Percentiles rank a stretch among this genome's conserved stretches.
phyloP scores from a whole-genome alignment of 192 early-diverging fungal species.

The Podila minutissima region DNA sequence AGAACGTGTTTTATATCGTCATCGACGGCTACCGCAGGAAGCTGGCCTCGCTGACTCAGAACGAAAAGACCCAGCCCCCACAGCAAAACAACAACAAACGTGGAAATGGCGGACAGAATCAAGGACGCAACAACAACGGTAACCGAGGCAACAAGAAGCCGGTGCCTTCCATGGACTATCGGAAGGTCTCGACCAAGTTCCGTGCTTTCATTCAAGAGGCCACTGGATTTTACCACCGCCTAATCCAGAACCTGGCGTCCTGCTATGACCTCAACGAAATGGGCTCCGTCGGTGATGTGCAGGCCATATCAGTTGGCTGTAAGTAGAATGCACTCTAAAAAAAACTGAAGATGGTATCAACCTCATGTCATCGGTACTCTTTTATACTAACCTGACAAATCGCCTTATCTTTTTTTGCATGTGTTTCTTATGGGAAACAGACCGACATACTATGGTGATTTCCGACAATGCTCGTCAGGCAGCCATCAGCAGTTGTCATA shows the following conservation, averaged over 20 bases:
- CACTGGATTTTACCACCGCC: conserved; percentile 61
- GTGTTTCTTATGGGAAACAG: neutral
- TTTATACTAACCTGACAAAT: neutral
- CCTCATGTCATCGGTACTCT: neutral
- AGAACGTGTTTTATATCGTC: conserved; percentile 60
- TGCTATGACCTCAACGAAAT: conserved; percentile 55
- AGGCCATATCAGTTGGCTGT: conserved; percentile 43
- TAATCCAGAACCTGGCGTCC: conserved; percentile 54
- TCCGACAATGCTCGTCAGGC: conserved; percentile 37
- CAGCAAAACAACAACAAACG: conserved; percentile 6
- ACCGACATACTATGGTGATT: conserved; percentile 27
- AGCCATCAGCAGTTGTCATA: conserved; percentile 58
- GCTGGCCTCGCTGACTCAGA: conserved; percentile 37
- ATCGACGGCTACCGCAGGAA: conserved; percentile 60
- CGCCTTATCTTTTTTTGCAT: neutral
- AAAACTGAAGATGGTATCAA: too few species aligned
- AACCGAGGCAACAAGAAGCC: conserved; percentile 31
- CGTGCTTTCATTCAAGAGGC: conserved; percentile 61
- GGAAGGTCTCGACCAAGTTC: conserved; percentile 54
- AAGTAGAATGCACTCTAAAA: conserved; percentile 3
- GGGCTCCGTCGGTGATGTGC: conserved; percentile 32
- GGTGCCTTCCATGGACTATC: conserved; percentile 22
- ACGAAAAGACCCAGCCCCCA: neutral
- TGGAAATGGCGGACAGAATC: conserved; percentile 3
- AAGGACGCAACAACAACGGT: conserved; percentile 22